Percentiles rank a stretch among this genome's conserved stretches.
phyloP scores from a whole-genome alignment of 768 basidiomycete species.

The Sistotremastrum niveocremeum region DNA sequence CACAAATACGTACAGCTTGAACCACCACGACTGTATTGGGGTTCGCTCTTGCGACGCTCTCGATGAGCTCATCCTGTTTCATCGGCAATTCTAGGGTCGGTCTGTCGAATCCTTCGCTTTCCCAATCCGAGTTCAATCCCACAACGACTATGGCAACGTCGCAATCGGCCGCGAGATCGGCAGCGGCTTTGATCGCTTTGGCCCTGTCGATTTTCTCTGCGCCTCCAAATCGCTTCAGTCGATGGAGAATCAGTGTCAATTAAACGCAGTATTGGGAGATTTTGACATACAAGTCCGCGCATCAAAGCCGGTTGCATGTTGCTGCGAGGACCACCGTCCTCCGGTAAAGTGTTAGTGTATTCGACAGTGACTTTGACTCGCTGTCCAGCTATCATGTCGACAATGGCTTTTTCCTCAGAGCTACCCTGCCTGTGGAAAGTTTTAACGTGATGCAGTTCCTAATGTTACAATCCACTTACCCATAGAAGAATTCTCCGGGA shows the following conservation, averaged over 20 bases:
- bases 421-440: conserved; percentile 38
- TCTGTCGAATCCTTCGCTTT: conserved; percentile 64
- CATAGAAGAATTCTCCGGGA: conserved; percentile 58
- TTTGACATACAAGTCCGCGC: conserved; percentile 44
- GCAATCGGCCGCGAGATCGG: conserved; percentile 33
- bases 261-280: neutral
- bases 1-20: conserved; percentile 36
- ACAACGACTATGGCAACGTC: conserved; percentile 47
- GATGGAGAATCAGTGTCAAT: neutral
- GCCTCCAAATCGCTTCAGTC: conserved; percentile 46
- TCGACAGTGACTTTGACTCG: conserved; percentile 42
- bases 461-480: conserved; percentile 21
- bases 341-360: conserved; percentile 48
- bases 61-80: conserved; percentile 44
- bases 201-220: conserved; percentile 47
- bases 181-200: conserved; percentile 41
- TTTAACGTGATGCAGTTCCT: neutral
- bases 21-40: conserved; percentile 44
- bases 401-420: conserved; percentile 42
- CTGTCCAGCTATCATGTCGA: conserved; percentile 32
- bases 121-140: conserved; percentile 59
- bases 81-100: conserved; percentile 47
- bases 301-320: conserved; percentile 53
- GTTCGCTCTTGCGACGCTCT: conserved; percentile 37
- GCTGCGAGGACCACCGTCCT: conserved; percentile 20